Evolutionary conservation across 2,329 filamentous ascomycete species (phyloP), one percentile per base, ranked within the genome.

Genomic region (Colletotrichum sidae): DNA sequence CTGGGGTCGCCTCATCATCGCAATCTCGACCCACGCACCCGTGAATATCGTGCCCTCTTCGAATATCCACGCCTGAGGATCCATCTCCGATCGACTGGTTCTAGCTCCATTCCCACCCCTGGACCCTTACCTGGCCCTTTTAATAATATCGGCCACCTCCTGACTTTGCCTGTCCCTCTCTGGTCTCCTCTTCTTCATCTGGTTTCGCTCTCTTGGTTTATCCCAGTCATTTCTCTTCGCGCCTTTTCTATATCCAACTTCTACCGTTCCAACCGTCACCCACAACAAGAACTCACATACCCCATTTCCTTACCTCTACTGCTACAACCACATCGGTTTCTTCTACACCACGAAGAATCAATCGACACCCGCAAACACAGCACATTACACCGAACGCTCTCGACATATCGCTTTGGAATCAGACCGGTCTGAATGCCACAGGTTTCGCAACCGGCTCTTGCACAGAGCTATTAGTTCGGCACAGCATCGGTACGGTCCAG

Each of bases 381-480:
- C 45, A 47, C 37, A 33, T 45, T 17, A 39, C 6, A 44, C 34
- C 34, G 42, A 12, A 45, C 42, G 25, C 9, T 11, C 17, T 15
- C 44, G 8, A 46, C 25, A 46, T 33, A 37, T 39, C 60, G 35
- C 45, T 33, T 53, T 39, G 52, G 47, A 41, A 35, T 56, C 61
- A 54, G 44, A 44, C 47, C 56, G 35, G 63, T 59, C 68, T 80
- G 78, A 74, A 80, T 80, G 78, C 73, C 69, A 73, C 70, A 70
- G 67, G 72, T 75, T 71, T 68, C 55, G 68, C 69, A 65, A 57
- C 69, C 71, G 73, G 78, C 78, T 80, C 79, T 79, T 69, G 55
- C 58, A 71, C 69, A 77, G 78, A 79, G 78, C 78, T 74, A 69
- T 52, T 67, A 57, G 59, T 65, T 58, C 67, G 70, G 61, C 67